Evolutionary conservation across 768 basidiomycete genomes (phyloP).

Genomic region (Collybia mongolica): DNA sequence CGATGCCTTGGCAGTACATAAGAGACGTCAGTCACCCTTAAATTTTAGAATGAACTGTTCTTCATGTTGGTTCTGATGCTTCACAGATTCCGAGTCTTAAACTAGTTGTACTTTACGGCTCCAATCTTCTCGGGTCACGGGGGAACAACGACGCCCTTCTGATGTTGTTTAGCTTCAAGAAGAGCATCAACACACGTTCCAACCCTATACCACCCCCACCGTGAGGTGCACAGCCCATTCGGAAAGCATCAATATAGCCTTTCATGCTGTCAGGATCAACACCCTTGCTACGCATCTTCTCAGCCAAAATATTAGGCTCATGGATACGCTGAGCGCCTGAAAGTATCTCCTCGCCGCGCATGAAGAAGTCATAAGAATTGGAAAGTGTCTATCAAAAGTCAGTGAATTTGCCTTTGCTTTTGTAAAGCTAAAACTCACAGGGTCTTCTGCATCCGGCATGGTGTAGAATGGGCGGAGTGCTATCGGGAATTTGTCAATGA

Average conservation of each 20-base stretch:
- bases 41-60: no score
- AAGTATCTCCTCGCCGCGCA: constrained; percentile 98
- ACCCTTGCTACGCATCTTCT: constrained; percentile 85
- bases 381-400: constrained; percentile 65
- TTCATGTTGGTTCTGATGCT: not conserved
- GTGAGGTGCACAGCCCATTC: constrained; percentile 92
- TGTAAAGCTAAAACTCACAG: constrained; percentile 45
- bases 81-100: no score
- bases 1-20: constrained; percentile 21
- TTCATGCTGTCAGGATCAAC: constrained; percentile 93
- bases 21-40: constrained; percentile 7
- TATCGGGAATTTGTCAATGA: constrained; percentile 98
- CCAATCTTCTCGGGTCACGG: constrained; percentile 92
- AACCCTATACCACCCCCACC: constrained; percentile 96
- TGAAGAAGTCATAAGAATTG: constrained; percentile 99
- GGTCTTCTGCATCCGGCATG: constrained; percentile 94
- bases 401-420: not conserved
- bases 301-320: constrained; percentile 75
- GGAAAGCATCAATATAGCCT: constrained; percentile 92
- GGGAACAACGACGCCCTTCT: constrained; percentile 93
- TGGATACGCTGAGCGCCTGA: constrained; percentile 98
- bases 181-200: constrained; percentile 96
- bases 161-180: constrained; percentile 96
- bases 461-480: constrained; percentile 98
- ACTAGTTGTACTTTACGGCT: constrained; percentile 52